Percentiles rank a stretch among this genome's conserved stretches.
Evolutionary conservation across 1,139 yeast species (phyloP).

Genomic region (Pichia sp.): DNA sequence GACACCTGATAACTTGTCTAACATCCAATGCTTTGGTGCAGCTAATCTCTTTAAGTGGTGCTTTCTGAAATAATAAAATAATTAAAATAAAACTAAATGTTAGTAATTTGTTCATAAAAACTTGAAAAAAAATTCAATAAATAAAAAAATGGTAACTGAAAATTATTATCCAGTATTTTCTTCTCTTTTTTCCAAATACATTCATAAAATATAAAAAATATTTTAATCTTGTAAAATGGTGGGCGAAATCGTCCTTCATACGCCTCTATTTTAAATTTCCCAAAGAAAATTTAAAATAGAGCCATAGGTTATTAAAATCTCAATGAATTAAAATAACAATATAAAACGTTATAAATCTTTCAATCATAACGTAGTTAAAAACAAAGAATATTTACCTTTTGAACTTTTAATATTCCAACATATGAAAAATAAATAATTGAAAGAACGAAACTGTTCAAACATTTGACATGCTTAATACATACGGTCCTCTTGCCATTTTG

Average conservation of each 20-base stretch:
- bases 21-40: constrained; percentile 99
- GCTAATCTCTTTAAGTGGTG: constrained; percentile 97
- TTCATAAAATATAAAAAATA: background rate
- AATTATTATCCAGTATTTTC: background rate
- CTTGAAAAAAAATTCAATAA: background rate
- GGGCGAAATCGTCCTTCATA: constrained; percentile 14
- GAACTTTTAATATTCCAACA: background rate
- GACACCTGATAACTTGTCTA: constrained; percentile 99
- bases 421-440: background rate
- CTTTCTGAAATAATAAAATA: constrained; percentile 38
- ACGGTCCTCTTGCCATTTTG: constrained; percentile 96
- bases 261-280: constrained; percentile 1
- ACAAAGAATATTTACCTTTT: constrained; percentile 10
- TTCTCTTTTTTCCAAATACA: background rate
- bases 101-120: background rate
- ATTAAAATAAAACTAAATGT: background rate
- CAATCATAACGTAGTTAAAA: background rate
- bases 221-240: background rate
- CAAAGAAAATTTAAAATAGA: background rate
- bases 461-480: constrained; percentile 33
- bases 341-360: background rate
- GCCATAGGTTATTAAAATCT: constrained; percentile 13
- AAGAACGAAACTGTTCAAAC: background rate
- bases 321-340: constrained; percentile 7
- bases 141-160: background rate